Evolutionary conservation across 768 basidiomycete genomes (phyloP).

Genomic region (Ramaria sp.): DNA sequence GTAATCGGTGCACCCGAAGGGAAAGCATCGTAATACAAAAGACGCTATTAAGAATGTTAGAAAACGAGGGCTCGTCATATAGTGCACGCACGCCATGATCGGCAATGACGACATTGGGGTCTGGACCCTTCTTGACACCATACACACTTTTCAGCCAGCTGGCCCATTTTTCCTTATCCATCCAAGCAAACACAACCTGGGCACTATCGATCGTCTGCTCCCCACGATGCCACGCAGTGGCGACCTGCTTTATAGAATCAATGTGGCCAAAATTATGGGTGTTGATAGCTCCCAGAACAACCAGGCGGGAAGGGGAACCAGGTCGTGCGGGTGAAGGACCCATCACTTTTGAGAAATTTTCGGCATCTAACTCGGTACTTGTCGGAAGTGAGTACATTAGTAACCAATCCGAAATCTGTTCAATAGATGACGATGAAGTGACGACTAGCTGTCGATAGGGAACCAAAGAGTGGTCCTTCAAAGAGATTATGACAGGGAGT

Average conservation of each 20-base stretch:
- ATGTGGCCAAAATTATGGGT: constrained; percentile 28
- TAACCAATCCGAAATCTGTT: constrained; percentile 46
- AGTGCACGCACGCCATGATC: constrained; percentile 58
- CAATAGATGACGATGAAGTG: constrained; percentile 12
- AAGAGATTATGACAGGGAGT: constrained; percentile 55
- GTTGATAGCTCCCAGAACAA: constrained; percentile 58
- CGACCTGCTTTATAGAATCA: constrained; percentile 38
- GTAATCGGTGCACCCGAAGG: constrained; percentile 41
- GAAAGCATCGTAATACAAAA: constrained; percentile 72
- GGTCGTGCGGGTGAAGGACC: constrained; percentile 57
- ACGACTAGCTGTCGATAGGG: background rate
- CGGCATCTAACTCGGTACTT: constrained; percentile 60
- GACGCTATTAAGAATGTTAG: constrained; percentile 29
- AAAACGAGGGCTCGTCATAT: background rate
- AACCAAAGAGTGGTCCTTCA: constrained; percentile 38
- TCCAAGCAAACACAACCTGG: constrained; percentile 79
- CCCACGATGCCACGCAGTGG: constrained; percentile 47
- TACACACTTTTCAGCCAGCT: constrained; percentile 93
- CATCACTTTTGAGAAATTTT: constrained; percentile 81
- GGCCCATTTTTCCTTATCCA: constrained; percentile 76
- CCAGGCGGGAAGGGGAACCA: constrained; percentile 26
- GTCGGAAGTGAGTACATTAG: constrained; percentile 62
- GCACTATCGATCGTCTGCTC: constrained; percentile 20
- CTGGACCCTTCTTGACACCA: constrained; percentile 34
- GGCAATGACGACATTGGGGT: constrained; percentile 51